These are phyloP conservation scores for Lippia alba DNA, from an alignment of 305 asterid genomes.

Conservation along the genomic window DNA sequence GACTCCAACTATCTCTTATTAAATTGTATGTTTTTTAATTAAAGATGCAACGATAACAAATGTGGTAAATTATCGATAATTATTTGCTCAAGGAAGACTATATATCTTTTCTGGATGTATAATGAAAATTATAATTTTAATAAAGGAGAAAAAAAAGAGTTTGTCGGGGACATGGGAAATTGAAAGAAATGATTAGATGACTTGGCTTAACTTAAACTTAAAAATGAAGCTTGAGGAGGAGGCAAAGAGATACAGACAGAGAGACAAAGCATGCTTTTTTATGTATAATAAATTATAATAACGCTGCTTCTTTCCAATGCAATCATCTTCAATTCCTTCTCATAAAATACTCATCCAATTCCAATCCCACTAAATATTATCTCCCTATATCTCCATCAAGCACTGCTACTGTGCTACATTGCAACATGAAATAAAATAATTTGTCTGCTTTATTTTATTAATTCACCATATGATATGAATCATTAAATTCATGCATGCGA, in stretches of 20 bases:
- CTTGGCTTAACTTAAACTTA: background rate
- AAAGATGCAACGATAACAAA: too few relatives aligned
- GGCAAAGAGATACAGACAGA: conserved; percentile 11
- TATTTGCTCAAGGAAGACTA: too few relatives aligned
- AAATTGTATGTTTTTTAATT: too few relatives aligned
- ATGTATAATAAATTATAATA: background rate
- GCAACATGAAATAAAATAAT: background rate
- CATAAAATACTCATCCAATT: background rate
- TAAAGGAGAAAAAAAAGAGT: background rate
- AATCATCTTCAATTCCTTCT: conserved; percentile 11
- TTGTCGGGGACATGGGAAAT: too few relatives aligned
- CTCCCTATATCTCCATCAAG: conserved; percentile 1
- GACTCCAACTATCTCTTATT: too few relatives aligned
- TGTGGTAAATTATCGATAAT: too few relatives aligned
- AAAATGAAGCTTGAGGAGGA: conserved; percentile 22
- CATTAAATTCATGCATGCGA: conserved; percentile 1
- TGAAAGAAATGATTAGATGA: background rate
- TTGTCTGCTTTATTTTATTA: background rate
- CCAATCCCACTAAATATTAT: background rate
- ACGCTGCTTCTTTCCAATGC: conserved; percentile 8
- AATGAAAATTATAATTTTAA: background rate
- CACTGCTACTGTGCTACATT: background rate
- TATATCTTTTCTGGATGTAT: too few relatives aligned
- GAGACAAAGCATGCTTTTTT: conserved; percentile 12
- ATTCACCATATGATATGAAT: background rate